phyloP scores from a whole-genome alignment of 371 early-diverging fungal genomes.

The Funneliformis caledonium region DNA sequence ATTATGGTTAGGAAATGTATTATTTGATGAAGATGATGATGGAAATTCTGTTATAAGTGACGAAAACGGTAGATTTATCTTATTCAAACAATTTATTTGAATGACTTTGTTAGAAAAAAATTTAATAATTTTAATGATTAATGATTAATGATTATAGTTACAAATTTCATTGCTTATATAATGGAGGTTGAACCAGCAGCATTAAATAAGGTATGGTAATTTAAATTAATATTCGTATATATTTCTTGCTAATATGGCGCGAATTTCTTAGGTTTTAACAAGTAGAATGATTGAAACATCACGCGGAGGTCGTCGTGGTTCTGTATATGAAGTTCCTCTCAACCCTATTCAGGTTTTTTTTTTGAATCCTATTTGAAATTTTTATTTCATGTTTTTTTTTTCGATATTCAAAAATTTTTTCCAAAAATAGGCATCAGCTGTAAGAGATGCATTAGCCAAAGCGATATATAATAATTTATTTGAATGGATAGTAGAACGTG shows the following conservation, averaged over 20 bases:
- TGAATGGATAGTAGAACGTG: conserved; percentile 89
- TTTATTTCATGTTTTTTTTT: not conserved
- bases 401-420: not conserved
- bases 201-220: conserved; percentile 54
- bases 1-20: conserved; percentile 83
- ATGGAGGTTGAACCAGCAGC: conserved; percentile 70
- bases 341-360: conserved; percentile 66
- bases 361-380: too few relatives aligned
- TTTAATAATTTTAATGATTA: not conserved
- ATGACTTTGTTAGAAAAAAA: not conserved
- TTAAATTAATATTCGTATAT: not conserved
- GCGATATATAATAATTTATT: conserved; percentile 84
- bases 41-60: conserved; percentile 70
- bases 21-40: conserved; percentile 71
- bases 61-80: conserved; percentile 55
- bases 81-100: not conserved
- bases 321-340: conserved; percentile 81
- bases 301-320: conserved; percentile 81
- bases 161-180: conserved; percentile 78
- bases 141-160: conserved; percentile 49
- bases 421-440: conserved; percentile 63
- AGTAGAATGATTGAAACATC: conserved; percentile 78
- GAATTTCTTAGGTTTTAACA: conserved; percentile 54
- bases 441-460: conserved; percentile 88
- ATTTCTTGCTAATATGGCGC: not conserved